Percentiles rank a stretch among this genome's conserved stretches.
Conservation (phyloP, 108 stramenopile genomes). For the Cylindrotheca fusiformis region DNA sequence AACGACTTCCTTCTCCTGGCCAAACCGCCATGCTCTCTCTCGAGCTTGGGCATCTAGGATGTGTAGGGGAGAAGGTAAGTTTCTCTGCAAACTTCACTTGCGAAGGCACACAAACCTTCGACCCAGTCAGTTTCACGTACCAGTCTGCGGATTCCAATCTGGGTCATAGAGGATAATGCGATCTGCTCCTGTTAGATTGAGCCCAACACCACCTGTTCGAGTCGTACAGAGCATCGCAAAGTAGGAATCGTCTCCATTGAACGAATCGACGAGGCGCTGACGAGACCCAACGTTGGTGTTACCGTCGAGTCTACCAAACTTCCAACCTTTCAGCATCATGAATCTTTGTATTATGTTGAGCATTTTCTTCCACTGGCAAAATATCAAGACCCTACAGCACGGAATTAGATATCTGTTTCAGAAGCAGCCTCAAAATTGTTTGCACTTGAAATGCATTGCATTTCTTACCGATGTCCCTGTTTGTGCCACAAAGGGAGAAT, state of each 20-base stretch:
- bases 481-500: conserved; percentile 91
- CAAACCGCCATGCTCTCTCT: conserved; percentile 96
- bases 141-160: conserved; percentile 97
- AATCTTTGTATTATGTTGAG: conserved; percentile 90
- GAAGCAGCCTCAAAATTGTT: too few relatives aligned
- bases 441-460: neutral
- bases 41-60: conserved; percentile 71
- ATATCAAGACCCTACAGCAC: conserved; percentile 77
- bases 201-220: conserved; percentile 95
- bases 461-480: conserved; percentile 75
- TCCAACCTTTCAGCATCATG: conserved; percentile 64
- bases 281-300: conserved; percentile 88
- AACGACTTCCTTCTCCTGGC: conserved; percentile 90
- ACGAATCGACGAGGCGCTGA: conserved; percentile 87
- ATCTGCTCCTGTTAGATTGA: conserved; percentile 76
- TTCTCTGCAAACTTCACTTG: too few relatives aligned
- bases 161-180: conserved; percentile 81
- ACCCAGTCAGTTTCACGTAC: conserved; percentile 40
- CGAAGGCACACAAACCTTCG: too few relatives aligned
- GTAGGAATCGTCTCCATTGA: conserved; percentile 82
- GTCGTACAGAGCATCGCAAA: conserved; percentile 96
- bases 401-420: neutral
- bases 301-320: conserved; percentile 92
- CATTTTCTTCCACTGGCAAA: conserved; percentile 95
- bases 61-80: too few relatives aligned